A percentile compares a stretch with the other conserved stretches of the same genome.
Conservation (phyloP, 2,329 filamentous ascomycete species). For the Cadophora malorum region DNA sequence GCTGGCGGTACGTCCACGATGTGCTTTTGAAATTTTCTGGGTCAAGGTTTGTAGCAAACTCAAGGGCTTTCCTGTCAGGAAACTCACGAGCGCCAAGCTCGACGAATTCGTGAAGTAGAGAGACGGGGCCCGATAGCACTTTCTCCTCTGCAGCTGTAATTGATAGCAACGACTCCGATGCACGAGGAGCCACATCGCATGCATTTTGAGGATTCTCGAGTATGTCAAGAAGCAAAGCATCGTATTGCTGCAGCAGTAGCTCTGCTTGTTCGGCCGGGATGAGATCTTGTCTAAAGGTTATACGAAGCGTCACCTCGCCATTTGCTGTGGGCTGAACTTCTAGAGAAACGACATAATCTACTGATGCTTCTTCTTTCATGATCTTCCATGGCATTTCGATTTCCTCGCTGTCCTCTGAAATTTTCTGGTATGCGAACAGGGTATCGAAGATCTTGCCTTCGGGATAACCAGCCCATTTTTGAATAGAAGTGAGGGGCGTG, state of each 20-base stretch:
- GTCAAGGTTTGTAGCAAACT: slow-evolving; percentile 71
- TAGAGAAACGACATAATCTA: slow-evolving; percentile 82
- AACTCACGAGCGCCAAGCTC: slow-evolving; percentile 63
- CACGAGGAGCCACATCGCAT: slow-evolving; percentile 35
- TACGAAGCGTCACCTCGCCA: slow-evolving; percentile 61
- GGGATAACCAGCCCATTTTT: slow-evolving; percentile 71
- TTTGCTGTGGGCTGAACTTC: slow-evolving; percentile 68
- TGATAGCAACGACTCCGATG: slow-evolving; percentile 60
- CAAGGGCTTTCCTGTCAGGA: slow-evolving; percentile 71
- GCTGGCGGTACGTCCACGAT: slow-evolving; percentile 76
- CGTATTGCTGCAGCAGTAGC: slow-evolving; percentile 74
- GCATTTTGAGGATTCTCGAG: slow-evolving; percentile 54
- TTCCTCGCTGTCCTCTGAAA: slow-evolving; percentile 37
- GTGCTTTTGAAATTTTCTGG: slow-evolving; percentile 53
- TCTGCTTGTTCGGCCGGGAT: slow-evolving; percentile 72
- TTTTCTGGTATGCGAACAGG: slow-evolving; percentile 82
- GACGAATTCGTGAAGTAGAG: slow-evolving; percentile 79
- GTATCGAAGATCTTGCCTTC: slow-evolving; percentile 80
- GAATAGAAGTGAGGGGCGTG: slow-evolving; percentile 72
- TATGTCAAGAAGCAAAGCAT: slow-evolving; percentile 67
- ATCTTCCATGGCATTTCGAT: slow-evolving; percentile 60
- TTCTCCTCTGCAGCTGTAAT: slow-evolving; percentile 66
- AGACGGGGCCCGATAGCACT: slow-evolving; percentile 60
- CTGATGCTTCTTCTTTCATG: slow-evolving; percentile 68
- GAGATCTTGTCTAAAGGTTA: slow-evolving; percentile 70